Base-by-base conservation (phyloP, 192 early-diverging fungal genomes). In the Chytriomyces hyalinus region DNA sequence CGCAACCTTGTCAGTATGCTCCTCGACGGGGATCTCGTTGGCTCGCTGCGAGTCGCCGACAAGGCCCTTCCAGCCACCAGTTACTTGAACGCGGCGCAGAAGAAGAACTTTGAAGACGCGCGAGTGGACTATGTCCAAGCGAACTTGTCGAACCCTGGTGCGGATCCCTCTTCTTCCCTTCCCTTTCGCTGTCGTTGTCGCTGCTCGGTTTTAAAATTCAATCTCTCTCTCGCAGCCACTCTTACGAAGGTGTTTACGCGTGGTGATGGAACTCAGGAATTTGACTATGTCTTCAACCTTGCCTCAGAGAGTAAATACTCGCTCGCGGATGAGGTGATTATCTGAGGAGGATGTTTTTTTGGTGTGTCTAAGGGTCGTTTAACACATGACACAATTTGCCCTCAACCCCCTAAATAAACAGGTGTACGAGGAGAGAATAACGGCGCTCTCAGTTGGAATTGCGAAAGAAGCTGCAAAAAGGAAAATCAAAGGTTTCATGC, bases 251-350 rank as follows among this genome's bases (percentile, higher is more conserved):
- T 88, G 28, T 97, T 94, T 81, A 85, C 85, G 13, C 83, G 86
- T 47, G 86, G 89, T 43, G 91, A 94, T 75, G 90, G 88, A 5
- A 79, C 78, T 2, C n/a, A 28, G 7, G 76, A 84, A 47, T 98
- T 92, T 84, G 97, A 98, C 84, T 95, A 92, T 78, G 97, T 98
- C 11, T 90, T 98, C 84, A 96, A 98, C 83, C 88, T 94, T 78
- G 97, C 95, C n/a, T 91, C 91, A 20, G 97, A 98, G 81, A 94
- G 91, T 65, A 97, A 97, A 78, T 98, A 96, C 84, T 94, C 93
- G 0, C 95, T 94, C 79, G 82, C 91, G 0, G 86, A 92, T 15
- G 91, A 91, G 70, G 95, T 94, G 78, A 84, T 60, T 62, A 11
- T 10, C n/a, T 43, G 53, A 51, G 36, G 36, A 36, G 36, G 36